Evolutionary conservation across 768 basidiomycete species (phyloP).

Genomic region (Rhodotorula babjevae): DNA sequence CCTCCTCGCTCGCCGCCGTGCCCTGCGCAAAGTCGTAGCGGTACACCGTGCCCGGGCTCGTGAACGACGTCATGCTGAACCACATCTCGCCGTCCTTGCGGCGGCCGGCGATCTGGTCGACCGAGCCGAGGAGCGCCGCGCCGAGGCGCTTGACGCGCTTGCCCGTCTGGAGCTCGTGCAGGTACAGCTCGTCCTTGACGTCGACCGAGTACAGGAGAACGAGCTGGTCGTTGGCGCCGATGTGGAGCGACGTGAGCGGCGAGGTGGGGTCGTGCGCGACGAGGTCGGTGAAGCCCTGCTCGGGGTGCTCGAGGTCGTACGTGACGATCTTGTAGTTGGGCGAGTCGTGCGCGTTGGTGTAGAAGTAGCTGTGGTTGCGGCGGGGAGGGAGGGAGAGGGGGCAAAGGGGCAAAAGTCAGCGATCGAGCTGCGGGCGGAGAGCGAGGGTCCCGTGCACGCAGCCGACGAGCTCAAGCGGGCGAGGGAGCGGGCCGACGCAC

Average conservation of each 20-base stretch:
- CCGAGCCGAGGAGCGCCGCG: conserved; percentile 64
- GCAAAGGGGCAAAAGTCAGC: too few species aligned
- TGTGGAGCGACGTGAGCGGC: conserved; percentile 54
- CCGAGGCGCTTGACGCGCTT: conserved; percentile 57
- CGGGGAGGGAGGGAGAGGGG: too few species aligned
- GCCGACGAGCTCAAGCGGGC: too few species aligned
- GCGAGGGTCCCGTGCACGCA: too few species aligned
- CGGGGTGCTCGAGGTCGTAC: conserved; percentile 34
- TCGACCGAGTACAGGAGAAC: conserved; percentile 66
- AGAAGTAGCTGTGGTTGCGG: conserved; percentile 22
- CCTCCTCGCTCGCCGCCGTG: conserved; percentile 47
- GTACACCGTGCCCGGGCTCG: conserved; percentile 63
- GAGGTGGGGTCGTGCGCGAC: conserved; percentile 67
- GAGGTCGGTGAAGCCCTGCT: conserved; percentile 54
- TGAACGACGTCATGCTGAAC: conserved; percentile 60
- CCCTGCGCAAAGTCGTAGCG: conserved; percentile 56
- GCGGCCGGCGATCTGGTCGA: conserved; percentile 53
- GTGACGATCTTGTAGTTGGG: conserved; percentile 39
- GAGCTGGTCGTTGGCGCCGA: conserved; percentile 57
- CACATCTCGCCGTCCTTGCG: conserved; percentile 62
- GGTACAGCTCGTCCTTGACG: conserved; percentile 73
- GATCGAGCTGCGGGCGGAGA: too few species aligned
- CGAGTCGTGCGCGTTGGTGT: conserved; percentile 35
- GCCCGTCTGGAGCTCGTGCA: conserved; percentile 59
- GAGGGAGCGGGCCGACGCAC: too few species aligned